Base-by-base conservation (phyloP, 2,329 filamentous ascomycete genomes). In the Neopestalotiopsis clavispora region DNA sequence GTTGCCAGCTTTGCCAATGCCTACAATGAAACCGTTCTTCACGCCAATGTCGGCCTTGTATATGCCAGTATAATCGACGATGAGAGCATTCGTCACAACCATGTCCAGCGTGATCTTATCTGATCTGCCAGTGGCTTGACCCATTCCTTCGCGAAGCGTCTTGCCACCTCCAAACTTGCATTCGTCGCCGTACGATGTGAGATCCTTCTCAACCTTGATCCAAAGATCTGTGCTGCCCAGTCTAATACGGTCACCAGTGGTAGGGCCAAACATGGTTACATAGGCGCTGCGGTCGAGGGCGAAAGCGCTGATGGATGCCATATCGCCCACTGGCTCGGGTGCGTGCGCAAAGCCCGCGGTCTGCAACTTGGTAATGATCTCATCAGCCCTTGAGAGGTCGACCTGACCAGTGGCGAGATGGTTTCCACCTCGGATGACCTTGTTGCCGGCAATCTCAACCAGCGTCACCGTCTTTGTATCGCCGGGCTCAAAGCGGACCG, bases 11-110 rank as follows among this genome's bases (percentile, higher is more conserved):
- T 98, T 98, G 69, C 95, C 95, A 74, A 98, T 95, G 0, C 90
- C 95, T 34, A 91, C 91, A 75, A 98, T 98, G 52, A 92, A 78
- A 2, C 95, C 95, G 73, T 94, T 82, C 80, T 97, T 97, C 79
- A 98, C 91, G 34, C 95, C 95, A 77, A 98, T 97, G 79, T 98
- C 95, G 5, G 95, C 95, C 83, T 98, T 98, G 85, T 94, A 97
- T 76, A 98, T 97, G 62, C 95, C 95, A 1, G 88, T 92, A 88
- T 92, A 97, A 82, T 98, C 95, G 23, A 98, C 87, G 49, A 98
- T 91, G 72, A 98, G 83, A 4, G 95, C 95, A 75, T 98, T 98
- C 1, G 91, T 94, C 69, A 98, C 89, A 30, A 97, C 93, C 61
- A 95, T 88, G 78, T 98, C 95, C 69, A 98, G 82, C 30, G 89